These are phyloP conservation scores for Zygosaccharomyces pseudobailii DNA, from an alignment of 1,139 yeast genomes.

Conservation along the genomic window DNA sequence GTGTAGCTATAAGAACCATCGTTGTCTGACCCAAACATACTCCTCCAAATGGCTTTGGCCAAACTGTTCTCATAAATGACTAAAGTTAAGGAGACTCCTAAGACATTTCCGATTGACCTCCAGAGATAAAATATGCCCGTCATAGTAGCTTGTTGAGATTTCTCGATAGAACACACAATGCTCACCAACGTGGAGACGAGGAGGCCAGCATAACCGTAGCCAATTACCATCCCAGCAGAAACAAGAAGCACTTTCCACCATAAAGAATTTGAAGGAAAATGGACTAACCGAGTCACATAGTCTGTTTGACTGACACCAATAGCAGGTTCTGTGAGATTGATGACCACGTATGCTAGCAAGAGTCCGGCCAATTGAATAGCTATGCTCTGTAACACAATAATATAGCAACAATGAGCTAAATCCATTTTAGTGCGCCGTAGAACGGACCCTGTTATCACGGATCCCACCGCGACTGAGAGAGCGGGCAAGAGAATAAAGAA, in stretches of 20 bases:
- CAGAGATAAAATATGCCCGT: constrained; percentile 42
- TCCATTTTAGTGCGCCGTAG: constrained; percentile 32
- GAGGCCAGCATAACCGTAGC: constrained; percentile 30
- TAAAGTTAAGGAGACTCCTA: constrained; percentile 44
- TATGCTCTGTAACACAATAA: constrained; percentile 21
- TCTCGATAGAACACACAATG: constrained; percentile 32
- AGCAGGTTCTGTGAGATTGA: constrained; percentile 22
- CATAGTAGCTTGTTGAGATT: constrained; percentile 34
- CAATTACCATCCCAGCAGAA: constrained; percentile 18
- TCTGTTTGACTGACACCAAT: constrained; percentile 4
- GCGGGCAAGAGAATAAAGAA: constrained; percentile 45
- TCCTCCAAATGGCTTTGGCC: constrained; percentile 29
- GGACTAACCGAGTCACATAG: constrained; percentile 4
- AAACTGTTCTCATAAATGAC: constrained; percentile 37
- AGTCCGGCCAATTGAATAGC: constrained; percentile 24
- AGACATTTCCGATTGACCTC: constrained; percentile 45
- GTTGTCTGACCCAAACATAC: constrained; percentile 28
- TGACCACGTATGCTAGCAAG: constrained; percentile 16
- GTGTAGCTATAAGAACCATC: constrained; percentile 16
- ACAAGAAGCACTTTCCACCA: constrained; percentile 28
- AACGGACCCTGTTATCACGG: constrained; percentile 52
- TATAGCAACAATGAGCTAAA: constrained; percentile 28
- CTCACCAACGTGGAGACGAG: constrained; percentile 33
- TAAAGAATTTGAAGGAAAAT: constrained; percentile 12
- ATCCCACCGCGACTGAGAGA: constrained; percentile 49